Evolutionary conservation across 2,329 filamentous ascomycete genomes (phyloP).

Genomic region (Cytospora paraplurivora): DNA sequence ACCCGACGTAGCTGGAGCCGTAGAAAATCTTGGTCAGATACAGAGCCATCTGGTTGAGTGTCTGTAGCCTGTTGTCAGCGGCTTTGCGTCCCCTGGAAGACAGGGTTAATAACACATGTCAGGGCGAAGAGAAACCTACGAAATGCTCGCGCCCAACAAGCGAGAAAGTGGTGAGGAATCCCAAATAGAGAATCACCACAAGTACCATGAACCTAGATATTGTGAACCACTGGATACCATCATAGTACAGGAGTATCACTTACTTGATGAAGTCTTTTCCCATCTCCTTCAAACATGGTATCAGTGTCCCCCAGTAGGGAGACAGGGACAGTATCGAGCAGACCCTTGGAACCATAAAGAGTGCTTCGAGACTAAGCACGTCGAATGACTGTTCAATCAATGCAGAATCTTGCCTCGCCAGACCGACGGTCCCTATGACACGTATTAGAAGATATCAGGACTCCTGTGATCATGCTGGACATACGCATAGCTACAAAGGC

Average conservation of each 20-base stretch:
- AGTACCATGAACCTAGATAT: conserved; percentile 60
- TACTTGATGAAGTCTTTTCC: conserved; percentile 90
- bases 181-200: conserved; percentile 78
- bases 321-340: conserved; percentile 85
- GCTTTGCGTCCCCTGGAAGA: neutral
- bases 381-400: conserved; percentile 84
- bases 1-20: conserved; percentile 73
- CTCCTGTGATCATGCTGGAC: conserved; percentile 38
- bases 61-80: conserved; percentile 49
- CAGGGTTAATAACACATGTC: neutral
- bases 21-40: conserved; percentile 81
- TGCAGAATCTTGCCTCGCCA: conserved; percentile 59
- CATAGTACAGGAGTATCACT: conserved; percentile 45
- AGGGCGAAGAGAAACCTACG: conserved; percentile 18
- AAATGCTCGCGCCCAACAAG: conserved; percentile 73
- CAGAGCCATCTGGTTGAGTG: conserved; percentile 62
- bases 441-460: conserved; percentile 30
- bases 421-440: conserved; percentile 63
- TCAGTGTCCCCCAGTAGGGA: conserved; percentile 86
- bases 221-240: conserved; percentile 45
- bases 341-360: conserved; percentile 87
- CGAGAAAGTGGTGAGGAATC: conserved; percentile 86
- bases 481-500: conserved; percentile 72
- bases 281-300: conserved; percentile 93
- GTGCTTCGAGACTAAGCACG: conserved; percentile 82